Base-by-base conservation (phyloP, 768 basidiomycete genomes). In the Tricholoma terreum region DNA sequence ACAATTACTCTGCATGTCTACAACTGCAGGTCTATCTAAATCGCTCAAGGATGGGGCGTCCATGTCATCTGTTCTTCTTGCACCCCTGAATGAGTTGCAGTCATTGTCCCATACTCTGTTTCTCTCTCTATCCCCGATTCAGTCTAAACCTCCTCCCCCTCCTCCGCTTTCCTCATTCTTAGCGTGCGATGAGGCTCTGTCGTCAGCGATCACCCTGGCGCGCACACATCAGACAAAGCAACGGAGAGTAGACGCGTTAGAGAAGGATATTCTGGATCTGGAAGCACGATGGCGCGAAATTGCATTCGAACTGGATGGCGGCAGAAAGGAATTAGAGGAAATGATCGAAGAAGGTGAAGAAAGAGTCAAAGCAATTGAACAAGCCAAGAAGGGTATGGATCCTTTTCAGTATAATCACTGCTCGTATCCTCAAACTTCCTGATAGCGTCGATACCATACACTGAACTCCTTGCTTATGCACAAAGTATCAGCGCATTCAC, bases 401-500 rank as follows among this genome's bases (percentile, higher is more conserved):
- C 14, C 4, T 31, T 3, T 21, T 58, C 17, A 14, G n/a, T 24
- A 31, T 17, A 52, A 10, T 31, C 19, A 21, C 27, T 3, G 14
- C 17, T 33, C 22, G 31, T 53, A 31, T 30, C 15, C 46, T 17
- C 31, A 54, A 57, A 35, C 55, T n/a, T 17, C 48, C 48, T 27
- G 30, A 15, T 56, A 94, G 91, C 84, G 7, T 78, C 91, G 10
- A 86, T 93, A 57, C 88, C 89, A 3, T 92, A 92, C 66, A 87
- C 90, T 3, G 90, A 92, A 64, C 77, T 94, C 10, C 78, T 94
- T 59, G 83, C 87, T 1, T 93, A 94, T 69, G 92, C 92, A 2
- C 89, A 92, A 65, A 89, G 87, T 60, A 78, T 94, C 54, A 89
- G 89, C 60, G 83, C 89, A 12, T 94, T 92, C 71, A 92, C 92